Percentiles rank a stretch among this genome's conserved stretches.
These are phyloP conservation scores for Monilinia fructigena DNA, from an alignment of 2,329 filamentous ascomycete species.

Conservation along the genomic window DNA sequence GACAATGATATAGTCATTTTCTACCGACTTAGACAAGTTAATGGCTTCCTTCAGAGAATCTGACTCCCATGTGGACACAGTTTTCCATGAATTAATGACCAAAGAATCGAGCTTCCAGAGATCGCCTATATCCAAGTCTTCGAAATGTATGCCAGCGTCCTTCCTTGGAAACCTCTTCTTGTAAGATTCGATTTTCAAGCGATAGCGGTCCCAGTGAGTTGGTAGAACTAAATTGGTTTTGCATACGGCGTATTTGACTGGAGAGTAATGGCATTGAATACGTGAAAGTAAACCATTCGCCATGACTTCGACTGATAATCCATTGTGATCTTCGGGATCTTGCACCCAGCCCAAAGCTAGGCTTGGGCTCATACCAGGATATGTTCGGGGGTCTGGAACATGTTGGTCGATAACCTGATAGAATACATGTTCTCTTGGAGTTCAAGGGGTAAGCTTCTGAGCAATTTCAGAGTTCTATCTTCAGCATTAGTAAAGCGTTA, in stretches of 20 bases:
- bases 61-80: neutral
- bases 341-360: neutral
- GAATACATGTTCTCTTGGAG: neutral
- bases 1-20: neutral
- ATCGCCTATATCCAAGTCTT: neutral
- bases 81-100: neutral
- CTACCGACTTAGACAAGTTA: neutral
- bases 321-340: neutral
- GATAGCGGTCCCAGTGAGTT: neutral
- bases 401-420: neutral
- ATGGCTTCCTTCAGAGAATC: neutral
- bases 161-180: neutral
- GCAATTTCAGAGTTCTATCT: neutral
- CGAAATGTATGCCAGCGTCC: neutral
- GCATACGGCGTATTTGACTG: neutral
- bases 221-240: neutral
- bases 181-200: neutral
- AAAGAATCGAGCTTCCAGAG: too few species aligned
- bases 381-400: neutral
- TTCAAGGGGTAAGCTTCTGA: neutral
- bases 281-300: neutral
- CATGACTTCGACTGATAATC: neutral
- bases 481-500: neutral
- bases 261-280: neutral
- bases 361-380: neutral